These are phyloP conservation scores for Trichoderma koningii DNA, from an alignment of 2,329 filamentous ascomycete species.

Conservation along the genomic window DNA sequence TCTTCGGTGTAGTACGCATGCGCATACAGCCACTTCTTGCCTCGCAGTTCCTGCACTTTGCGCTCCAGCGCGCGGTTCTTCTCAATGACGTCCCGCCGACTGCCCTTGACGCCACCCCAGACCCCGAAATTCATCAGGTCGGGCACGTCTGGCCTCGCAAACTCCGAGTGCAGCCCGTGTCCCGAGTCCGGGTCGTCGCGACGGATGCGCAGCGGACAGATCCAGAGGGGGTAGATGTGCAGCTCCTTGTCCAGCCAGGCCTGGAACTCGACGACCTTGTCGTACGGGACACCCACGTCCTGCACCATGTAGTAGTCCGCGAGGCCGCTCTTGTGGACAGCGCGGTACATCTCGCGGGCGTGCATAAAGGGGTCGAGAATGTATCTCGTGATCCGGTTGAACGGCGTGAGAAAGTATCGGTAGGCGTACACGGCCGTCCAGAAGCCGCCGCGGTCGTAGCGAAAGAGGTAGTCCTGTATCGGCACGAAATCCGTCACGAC, in stretches of 20 bases:
- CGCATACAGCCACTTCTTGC: constrained; percentile 71
- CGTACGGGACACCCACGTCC: constrained; percentile 58
- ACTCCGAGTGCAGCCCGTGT: constrained; percentile 52
- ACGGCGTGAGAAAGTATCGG: constrained; percentile 64
- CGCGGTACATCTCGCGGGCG: constrained; percentile 66
- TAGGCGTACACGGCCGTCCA: constrained; percentile 67
- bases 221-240: constrained; percentile 57
- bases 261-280: constrained; percentile 47
- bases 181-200: constrained; percentile 46
- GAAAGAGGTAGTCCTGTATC: constrained; percentile 67
- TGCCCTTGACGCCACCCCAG: constrained; percentile 55
- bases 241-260: constrained; percentile 51
- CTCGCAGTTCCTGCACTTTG: constrained; percentile 59
- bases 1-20: constrained; percentile 68
- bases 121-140: constrained; percentile 63
- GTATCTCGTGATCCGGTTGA: constrained; percentile 63
- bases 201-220: constrained; percentile 54
- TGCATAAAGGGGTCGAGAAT: constrained; percentile 64
- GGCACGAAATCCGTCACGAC: constrained; percentile 57
- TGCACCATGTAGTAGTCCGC: constrained; percentile 65
- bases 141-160: constrained; percentile 43
- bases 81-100: constrained; percentile 50
- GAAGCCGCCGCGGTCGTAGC: constrained; percentile 70
- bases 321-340: constrained; percentile 62
- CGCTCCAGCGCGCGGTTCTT: constrained; percentile 63